A percentile compares a stretch with the other conserved stretches of the same genome.
These are phyloP conservation scores for Cucurbita pepo DNA, from an alignment of 306 rosid genomes.

Conservation along the genomic window DNA sequence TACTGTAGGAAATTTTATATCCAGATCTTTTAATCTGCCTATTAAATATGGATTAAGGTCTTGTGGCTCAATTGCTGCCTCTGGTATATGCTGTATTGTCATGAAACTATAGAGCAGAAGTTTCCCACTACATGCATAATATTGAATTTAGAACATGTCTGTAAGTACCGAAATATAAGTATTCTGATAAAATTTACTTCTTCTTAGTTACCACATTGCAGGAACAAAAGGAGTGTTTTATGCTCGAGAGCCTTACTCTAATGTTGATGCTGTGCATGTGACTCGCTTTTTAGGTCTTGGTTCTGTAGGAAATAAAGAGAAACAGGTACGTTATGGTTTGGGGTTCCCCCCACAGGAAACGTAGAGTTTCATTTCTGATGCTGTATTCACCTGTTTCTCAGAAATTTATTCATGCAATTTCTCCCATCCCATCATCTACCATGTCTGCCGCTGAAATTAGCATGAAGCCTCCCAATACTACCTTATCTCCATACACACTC, in stretches of 20 bases:
- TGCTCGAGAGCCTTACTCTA: slow-evolving; percentile 84
- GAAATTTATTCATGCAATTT: slow-evolving; percentile 94
- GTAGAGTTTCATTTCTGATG: slow-evolving; percentile 10
- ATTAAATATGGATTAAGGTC: background rate
- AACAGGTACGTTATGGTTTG: slow-evolving; percentile 41
- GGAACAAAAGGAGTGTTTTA: slow-evolving; percentile 71
- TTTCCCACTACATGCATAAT: background rate
- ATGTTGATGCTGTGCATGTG: slow-evolving; percentile 69
- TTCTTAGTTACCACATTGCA: slow-evolving; percentile 80
- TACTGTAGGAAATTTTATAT: background rate
- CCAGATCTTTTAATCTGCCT: background rate
- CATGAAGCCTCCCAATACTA: slow-evolving; percentile 49
- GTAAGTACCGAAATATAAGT: background rate
- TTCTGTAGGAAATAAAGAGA: slow-evolving; percentile 78
- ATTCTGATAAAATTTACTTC: slow-evolving; percentile 16
- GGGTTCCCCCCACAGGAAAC: background rate
- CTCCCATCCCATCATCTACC: slow-evolving; percentile 80
- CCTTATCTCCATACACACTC: slow-evolving; percentile 53
- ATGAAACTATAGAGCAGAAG: background rate
- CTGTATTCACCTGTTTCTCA: slow-evolving; percentile 20
- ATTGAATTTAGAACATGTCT: background rate
- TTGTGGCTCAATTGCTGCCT: background rate
- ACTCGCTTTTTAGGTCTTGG: slow-evolving; percentile 97
- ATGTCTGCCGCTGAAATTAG: slow-evolving; percentile 76
- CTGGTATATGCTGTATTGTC: background rate